Conservation (phyloP, 768 basidiomycete genomes). For the Rhodotorula paludigena region DNA sequence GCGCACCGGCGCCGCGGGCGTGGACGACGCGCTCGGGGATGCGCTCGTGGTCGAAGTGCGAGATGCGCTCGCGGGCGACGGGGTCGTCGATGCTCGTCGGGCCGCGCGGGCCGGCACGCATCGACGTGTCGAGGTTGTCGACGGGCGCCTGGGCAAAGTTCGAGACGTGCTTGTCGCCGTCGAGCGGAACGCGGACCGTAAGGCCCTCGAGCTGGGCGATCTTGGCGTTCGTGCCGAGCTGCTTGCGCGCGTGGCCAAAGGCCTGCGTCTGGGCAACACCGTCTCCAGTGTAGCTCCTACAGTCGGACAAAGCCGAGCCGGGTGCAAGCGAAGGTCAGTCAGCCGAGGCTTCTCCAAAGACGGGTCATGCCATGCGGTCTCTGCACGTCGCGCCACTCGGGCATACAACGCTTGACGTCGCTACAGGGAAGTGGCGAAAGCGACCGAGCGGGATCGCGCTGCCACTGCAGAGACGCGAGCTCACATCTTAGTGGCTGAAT, state of each 20-base stretch:
- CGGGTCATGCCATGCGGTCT: too few species aligned
- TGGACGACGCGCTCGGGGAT: constrained; percentile 60
- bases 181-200: constrained; percentile 19
- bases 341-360: too few species aligned
- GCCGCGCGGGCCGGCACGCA: constrained; percentile 53
- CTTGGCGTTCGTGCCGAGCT: constrained; percentile 26
- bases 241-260: neutral
- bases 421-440: too few species aligned
- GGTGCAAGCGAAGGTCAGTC: too few species aligned
- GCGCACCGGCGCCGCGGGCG: constrained; percentile 56
- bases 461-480: too few species aligned
- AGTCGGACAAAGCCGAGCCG: neutral
- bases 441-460: too few species aligned
- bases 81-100: constrained; percentile 65
- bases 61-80: constrained; percentile 46
- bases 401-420: too few species aligned
- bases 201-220: constrained; percentile 29
- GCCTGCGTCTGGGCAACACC: constrained; percentile 19
- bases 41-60: constrained; percentile 56
- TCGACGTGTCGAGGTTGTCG: constrained; percentile 47
- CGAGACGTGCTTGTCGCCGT: constrained; percentile 15
- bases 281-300: constrained; percentile 20
- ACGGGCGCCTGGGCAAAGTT: constrained; percentile 24
- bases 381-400: too few species aligned
- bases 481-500: too few species aligned